A percentile compares a stretch with the other conserved stretches of the same genome.
phyloP scores from a whole-genome alignment of 345 rosid species.

The Tarenaya hassleriana region DNA sequence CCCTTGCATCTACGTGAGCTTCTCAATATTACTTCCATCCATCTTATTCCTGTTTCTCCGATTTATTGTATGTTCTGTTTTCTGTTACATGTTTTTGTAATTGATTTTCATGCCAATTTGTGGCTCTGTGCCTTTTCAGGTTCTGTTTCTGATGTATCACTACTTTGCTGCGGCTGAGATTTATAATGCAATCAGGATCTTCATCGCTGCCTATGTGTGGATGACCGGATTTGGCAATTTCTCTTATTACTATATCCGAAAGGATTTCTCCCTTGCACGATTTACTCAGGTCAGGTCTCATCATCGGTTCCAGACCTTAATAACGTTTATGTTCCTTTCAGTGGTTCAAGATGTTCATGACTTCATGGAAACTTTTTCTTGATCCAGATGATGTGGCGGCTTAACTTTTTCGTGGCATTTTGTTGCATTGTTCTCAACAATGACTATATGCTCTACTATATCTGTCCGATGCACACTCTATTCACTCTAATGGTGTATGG shows the following conservation, averaged over 20 bases:
- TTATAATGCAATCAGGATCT: constrained; percentile 87
- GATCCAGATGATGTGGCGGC: constrained; percentile 99
- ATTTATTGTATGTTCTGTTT: neutral
- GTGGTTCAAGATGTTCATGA: constrained; percentile 14
- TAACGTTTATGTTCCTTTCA: constrained; percentile 7
- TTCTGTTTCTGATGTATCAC: constrained; percentile 91
- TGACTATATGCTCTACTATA: constrained; percentile 91
- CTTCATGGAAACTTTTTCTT: constrained; percentile 22
- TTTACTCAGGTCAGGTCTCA: constrained; percentile 94
- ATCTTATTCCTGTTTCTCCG: neutral
- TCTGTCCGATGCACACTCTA: constrained; percentile 99
- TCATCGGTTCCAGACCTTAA: constrained; percentile 7
- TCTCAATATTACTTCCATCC: neutral
- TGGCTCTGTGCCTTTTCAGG: constrained; percentile 38
- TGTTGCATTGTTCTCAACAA: constrained; percentile 86
- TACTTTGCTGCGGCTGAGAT: constrained; percentile 95
- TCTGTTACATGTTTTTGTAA: neutral
- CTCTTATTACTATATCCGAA: constrained; percentile 86
- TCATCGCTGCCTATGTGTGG: constrained; percentile 99
- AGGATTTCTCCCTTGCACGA: constrained; percentile 91
- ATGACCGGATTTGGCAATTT: constrained; percentile 99
- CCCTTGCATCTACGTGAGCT: constrained; percentile 6
- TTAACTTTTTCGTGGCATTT: constrained; percentile 86
- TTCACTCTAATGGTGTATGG: constrained; percentile 97
- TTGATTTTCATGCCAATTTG: constrained; percentile 13